These are phyloP conservation scores for Pulveroboletus sp. DNA, from an alignment of 768 basidiomycete genomes.

Conservation along the genomic window DNA sequence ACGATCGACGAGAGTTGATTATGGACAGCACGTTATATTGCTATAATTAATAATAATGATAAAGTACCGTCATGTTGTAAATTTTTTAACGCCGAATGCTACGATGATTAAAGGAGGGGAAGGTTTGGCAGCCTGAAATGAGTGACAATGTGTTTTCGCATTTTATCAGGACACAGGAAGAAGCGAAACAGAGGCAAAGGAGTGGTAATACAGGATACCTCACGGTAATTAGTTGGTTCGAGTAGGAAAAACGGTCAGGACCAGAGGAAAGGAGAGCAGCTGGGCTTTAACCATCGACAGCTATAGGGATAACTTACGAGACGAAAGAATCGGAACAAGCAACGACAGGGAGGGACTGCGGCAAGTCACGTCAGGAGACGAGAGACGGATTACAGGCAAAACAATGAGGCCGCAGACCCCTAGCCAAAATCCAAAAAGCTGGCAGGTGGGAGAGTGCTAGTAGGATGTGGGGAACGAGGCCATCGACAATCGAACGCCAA, in stretches of 20 bases:
- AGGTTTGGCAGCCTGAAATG: not conserved
- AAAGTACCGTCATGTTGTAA: too few relatives aligned
- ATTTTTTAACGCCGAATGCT: too few relatives aligned
- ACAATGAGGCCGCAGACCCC: constrained; percentile 7
- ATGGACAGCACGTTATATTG: too few relatives aligned
- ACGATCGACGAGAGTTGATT: too few relatives aligned
- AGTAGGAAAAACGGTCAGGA: constrained; percentile 1
- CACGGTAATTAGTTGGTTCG: constrained; percentile 13
- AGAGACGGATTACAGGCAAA: constrained; percentile 14
- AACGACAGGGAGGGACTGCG: constrained; percentile 4
- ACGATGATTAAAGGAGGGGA: not conserved
- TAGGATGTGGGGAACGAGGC: constrained; percentile 10
- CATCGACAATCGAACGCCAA: not conserved
- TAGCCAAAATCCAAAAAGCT: constrained; percentile 14
- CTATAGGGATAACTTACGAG: constrained; percentile 9
- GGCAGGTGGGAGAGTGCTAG: constrained; percentile 8
- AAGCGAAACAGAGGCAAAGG: constrained; percentile 15
- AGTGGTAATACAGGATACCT: constrained; percentile 26
- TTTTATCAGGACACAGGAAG: constrained; percentile 7
- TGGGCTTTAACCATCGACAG: constrained; percentile 15
- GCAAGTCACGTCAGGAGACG: constrained; percentile 9
- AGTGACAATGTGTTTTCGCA: constrained; percentile 16
- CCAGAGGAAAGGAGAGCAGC: not conserved
- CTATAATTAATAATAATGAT: too few relatives aligned
- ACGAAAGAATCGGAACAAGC: not conserved